Percentiles rank a stretch among this genome's conserved stretches.
Conservation (phyloP, 768 basidiomycete genomes). For the Ramaria sp. region DNA sequence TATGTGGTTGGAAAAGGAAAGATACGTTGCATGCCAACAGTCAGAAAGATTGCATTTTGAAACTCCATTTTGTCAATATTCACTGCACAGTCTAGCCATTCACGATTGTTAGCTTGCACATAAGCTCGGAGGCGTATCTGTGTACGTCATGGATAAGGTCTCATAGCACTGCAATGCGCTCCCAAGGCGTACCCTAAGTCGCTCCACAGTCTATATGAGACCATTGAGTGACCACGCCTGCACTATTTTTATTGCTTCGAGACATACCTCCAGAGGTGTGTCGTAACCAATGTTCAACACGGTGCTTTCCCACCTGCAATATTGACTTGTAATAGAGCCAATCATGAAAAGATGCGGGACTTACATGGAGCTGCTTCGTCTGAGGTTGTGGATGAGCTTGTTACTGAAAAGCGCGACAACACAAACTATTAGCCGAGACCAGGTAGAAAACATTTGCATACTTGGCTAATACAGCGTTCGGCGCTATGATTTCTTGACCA, state of each 20-base stretch:
- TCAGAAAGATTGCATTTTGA: constrained; percentile 59
- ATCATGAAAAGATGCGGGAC: constrained; percentile 15
- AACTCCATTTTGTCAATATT: constrained; percentile 76
- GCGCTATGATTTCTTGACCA: constrained; percentile 70
- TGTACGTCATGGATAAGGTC: background rate
- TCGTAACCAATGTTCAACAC: constrained; percentile 54
- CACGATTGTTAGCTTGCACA: constrained; percentile 49
- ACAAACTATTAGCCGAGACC: background rate
- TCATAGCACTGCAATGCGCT: background rate
- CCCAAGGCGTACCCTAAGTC: constrained; percentile 29
- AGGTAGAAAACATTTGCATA: background rate
- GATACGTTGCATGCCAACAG: constrained; percentile 64
- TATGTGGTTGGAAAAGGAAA: constrained; percentile 11
- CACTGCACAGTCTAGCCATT: constrained; percentile 55
- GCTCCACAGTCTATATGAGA: constrained; percentile 35
- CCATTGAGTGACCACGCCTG: background rate
- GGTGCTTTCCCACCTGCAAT: constrained; percentile 54
- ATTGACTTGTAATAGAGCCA: background rate
- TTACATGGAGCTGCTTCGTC: constrained; percentile 65
- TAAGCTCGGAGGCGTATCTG: constrained; percentile 43
- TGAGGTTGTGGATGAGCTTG: constrained; percentile 70
- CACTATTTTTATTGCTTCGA: background rate
- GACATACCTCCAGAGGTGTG: constrained; percentile 49
- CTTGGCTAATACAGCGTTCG: constrained; percentile 55
- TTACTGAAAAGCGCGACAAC: constrained; percentile 21